These are phyloP conservation scores for Xanthoceras sorbifolium DNA, from an alignment of 345 rosid genomes.

Conservation along the genomic window DNA sequence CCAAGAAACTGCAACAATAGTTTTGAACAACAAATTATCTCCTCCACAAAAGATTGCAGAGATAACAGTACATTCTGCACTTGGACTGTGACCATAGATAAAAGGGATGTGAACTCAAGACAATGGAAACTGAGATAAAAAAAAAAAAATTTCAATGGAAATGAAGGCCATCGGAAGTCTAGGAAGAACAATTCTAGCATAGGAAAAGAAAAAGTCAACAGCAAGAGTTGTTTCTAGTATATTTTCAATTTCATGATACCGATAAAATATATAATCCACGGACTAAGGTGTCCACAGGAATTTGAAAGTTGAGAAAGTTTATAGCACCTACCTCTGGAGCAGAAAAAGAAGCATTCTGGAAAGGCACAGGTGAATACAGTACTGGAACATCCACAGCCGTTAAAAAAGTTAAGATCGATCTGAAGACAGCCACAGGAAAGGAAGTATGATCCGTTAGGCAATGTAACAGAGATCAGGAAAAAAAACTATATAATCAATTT, in stretches of 20 bases:
- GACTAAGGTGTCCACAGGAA: background rate
- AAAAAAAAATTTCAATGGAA: background rate
- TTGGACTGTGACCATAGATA: background rate
- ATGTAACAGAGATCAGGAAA: constrained; percentile 14
- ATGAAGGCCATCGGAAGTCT: background rate
- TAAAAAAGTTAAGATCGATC: constrained; percentile 70
- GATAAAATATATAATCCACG: background rate
- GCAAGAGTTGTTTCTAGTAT: background rate
- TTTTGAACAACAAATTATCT: background rate
- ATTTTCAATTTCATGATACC: background rate
- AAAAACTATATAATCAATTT: background rate
- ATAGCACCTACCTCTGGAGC: constrained; percentile 73
- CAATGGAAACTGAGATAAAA: background rate
- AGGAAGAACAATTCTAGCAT: background rate
- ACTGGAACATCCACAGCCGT: constrained; percentile 74
- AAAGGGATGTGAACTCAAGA: too few species aligned
- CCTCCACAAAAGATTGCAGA: background rate
- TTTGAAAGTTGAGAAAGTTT: background rate
- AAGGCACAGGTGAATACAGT: constrained; percentile 77
- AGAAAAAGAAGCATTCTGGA: constrained; percentile 79
- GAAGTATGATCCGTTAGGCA: constrained; percentile 13
- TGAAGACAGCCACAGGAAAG: constrained; percentile 37
- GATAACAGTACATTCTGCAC: background rate
- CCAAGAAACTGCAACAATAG: background rate
- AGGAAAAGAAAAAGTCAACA: background rate